phyloP scores from a whole-genome alignment of 192 early-diverging fungal species.

The Paraglomus occultum region DNA sequence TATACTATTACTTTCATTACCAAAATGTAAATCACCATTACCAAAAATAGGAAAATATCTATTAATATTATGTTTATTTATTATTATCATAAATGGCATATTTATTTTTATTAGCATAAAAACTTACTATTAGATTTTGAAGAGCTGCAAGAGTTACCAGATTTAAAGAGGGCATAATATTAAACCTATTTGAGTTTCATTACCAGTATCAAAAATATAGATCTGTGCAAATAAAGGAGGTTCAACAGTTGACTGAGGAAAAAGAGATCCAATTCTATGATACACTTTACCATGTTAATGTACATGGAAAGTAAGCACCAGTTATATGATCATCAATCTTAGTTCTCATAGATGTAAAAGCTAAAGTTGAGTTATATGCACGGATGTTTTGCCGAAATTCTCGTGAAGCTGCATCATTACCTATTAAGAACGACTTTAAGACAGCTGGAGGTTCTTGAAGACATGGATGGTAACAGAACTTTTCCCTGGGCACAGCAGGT shows the following conservation, averaged over 20 bases:
- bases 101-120: too few relatives aligned
- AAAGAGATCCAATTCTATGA: conserved; percentile 25
- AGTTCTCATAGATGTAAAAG: conserved; percentile 34
- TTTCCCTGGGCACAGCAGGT: not conserved
- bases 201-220: conserved; percentile 20
- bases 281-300: conserved; percentile 30
- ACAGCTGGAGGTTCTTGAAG: not conserved
- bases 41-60: too few relatives aligned
- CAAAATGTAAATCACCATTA: too few relatives aligned
- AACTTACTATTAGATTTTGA: too few relatives aligned
- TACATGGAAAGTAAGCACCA: conserved; percentile 21
- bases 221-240: conserved; percentile 20
- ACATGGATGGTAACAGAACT: not conserved
- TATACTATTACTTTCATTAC: too few relatives aligned
- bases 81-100: too few relatives aligned
- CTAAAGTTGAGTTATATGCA: conserved; percentile 32
- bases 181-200: conserved; percentile 7
- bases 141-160: not conserved
- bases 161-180: conserved; percentile 11
- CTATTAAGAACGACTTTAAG: not conserved
- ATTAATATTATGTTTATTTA: too few relatives aligned
- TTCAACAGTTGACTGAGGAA: not conserved
- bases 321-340: conserved; percentile 16
- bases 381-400: conserved; percentile 25
- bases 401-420: not conserved